Base-by-base conservation (phyloP, 2,329 filamentous ascomycete species). In the Mariannaea sp. region DNA sequence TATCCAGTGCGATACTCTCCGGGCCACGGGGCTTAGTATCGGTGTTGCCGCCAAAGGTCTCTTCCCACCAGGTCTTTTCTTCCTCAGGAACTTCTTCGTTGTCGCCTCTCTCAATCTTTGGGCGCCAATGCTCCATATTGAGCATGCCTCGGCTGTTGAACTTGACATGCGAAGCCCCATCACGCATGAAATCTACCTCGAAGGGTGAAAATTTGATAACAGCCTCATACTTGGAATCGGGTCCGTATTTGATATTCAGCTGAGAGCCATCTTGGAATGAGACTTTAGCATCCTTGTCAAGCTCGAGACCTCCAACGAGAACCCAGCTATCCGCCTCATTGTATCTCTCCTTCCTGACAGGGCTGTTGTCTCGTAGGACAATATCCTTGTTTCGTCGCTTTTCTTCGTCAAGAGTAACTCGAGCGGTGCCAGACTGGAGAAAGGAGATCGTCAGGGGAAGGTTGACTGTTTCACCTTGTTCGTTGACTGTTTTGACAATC, bases 31-130 rank as follows among this genome's bases (percentile, higher is more conserved):
- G 93, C 74, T 99, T 99, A 5, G 87, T 84, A 72, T 99, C 94
- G 0, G 92, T 97, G 71, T 94, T 96, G 56, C 93, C 92, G 59
- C 93, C 93, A 71, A 99, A 99, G 0, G 82, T 84, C 76, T 99
- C 94, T 6, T 99, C 94, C 94, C 94, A 99, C 91, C 92, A 97
- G 3, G 92, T 97, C 73, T 87, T 89, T 69, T 97, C 89, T 60
- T 94, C 89, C 59, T 88, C 84, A 12, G 78, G 80, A 9, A 72
- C 70, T 10, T 85, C 83, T 56, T 80, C 77, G 60, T 83, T 84
- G 59, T 80, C 77, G 7, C 73, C 69, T 62, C 79, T 77, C 35
- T 96, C 92, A 13, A 91, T 74, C 80, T 96, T 96, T 36, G 88
- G 81, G 56, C 94, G 81, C 94, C 94, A 99, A 70, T 99, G 94